Conservation (phyloP, 2,329 filamentous ascomycete genomes). For the Ophioceras dolichostomum region DNA sequence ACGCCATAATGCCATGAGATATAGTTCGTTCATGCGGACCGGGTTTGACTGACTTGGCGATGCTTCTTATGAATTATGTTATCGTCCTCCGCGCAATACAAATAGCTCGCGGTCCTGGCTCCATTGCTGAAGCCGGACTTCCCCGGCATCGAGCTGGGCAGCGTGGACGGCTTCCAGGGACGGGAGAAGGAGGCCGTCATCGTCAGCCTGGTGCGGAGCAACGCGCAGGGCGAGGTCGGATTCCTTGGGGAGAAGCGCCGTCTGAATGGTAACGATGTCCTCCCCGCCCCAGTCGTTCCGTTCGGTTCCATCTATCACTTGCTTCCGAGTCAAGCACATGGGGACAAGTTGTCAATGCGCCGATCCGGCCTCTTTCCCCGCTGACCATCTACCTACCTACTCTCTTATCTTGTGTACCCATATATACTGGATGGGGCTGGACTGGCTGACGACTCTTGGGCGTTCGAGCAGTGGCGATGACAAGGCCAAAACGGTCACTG, state of each 20-base stretch:
- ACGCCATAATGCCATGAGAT: not conserved
- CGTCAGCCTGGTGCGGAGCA: constrained; percentile 88
- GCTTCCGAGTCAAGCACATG: not conserved
- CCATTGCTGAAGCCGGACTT: constrained; percentile 66
- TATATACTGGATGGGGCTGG: too few relatives aligned
- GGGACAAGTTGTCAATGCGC: not conserved
- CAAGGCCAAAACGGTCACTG: constrained; percentile 78
- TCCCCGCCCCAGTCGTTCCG: not conserved
- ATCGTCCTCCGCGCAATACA: too few relatives aligned
- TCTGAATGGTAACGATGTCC: constrained; percentile 56
- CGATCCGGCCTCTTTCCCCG: too few relatives aligned
- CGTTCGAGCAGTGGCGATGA: constrained; percentile 74
- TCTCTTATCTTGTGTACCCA: too few relatives aligned
- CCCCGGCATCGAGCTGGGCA: constrained; percentile 84
- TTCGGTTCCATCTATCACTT: too few relatives aligned
- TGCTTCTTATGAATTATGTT: too few relatives aligned
- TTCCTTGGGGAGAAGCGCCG: constrained; percentile 87
- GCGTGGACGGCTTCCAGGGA: constrained; percentile 90
- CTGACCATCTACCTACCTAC: too few relatives aligned
- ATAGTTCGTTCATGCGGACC: constrained; percentile 9
- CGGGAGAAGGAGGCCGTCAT: constrained; percentile 94
- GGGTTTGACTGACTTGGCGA: constrained; percentile 4
- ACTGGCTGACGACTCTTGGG: constrained; percentile 12
- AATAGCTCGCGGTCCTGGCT: constrained; percentile 67
- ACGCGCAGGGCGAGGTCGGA: constrained; percentile 74